Evolutionary conservation across 2,329 filamentous ascomycete genomes (phyloP), one percentile per base, ranked within the genome.

Genomic region (Colletotrichum sp.): DNA sequence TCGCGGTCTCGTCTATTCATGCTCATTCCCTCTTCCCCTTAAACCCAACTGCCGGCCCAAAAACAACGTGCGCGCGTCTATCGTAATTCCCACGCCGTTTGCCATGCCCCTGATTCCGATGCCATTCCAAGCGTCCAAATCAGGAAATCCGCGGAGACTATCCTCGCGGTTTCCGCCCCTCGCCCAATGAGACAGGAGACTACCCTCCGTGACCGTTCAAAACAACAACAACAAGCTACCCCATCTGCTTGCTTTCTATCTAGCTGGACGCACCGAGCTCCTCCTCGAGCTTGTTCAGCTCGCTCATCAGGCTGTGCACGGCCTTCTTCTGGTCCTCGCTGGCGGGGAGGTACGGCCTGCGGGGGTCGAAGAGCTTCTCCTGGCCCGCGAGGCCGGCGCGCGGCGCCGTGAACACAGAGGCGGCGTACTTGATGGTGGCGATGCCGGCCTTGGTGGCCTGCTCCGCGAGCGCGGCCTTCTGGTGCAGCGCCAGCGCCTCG

Each of bases 361-460:
- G 86, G 1, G 92, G 92, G 81, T 84, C 85, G 82, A 94, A 81
- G 83, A 90, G 90, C 81, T 88, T 86, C 82, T 89, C 89, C 3
- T 92, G 91, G 3, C 87, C 89, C 74, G 90, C 87, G 48, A 95
- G 90, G 0, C 91, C 92, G 2, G 93, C 92, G 68, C 84, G 82
- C 72, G 83, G 87, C 3, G 92, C 93, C 39, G 91, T 91, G 78
- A 89, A 91, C 36, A 92, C 83, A 4, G 91, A 89, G 0, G 91
- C 92, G 0, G 92, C 93, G 81, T 93, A 94, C 84, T 95, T 95
- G n/a, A 90, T 91, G 3, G 88, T 87, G 10, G 92, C 92, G 79
- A 95, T 93, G 7, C 93, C 93, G 13, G 88, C 87, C 83, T 95
- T 94, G 80, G 90, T 91, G 1, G 91, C 89, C 72, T 89, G 90